These are phyloP conservation scores for Arabis alpina DNA, from an alignment of 345 rosid species.

Conservation along the genomic window DNA sequence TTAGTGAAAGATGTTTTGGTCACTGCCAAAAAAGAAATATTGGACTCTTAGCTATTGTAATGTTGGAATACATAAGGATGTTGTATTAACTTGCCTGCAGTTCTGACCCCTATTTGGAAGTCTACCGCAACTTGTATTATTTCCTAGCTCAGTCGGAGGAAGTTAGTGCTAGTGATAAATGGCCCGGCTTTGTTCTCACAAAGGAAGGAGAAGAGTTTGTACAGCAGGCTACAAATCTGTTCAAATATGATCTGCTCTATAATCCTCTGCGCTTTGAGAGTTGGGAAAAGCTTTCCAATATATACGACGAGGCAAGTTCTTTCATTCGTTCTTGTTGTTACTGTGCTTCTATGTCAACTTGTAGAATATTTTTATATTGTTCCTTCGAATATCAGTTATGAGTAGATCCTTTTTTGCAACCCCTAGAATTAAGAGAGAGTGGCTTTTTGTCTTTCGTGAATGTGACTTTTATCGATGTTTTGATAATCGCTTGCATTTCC, in stretches of 20 bases:
- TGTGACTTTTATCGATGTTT: slow-evolving; percentile 18
- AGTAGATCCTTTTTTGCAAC: slow-evolving; percentile 7
- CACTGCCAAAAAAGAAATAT: slow-evolving; percentile 26
- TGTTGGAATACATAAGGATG: slow-evolving; percentile 31
- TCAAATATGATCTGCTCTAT: slow-evolving; percentile 84
- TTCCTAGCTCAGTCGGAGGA: slow-evolving; percentile 90
- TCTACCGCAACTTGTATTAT: slow-evolving; percentile 84
- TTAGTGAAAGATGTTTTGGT: slow-evolving; percentile 27
- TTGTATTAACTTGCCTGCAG: slow-evolving; percentile 58
- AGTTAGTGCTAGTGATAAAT: slow-evolving; percentile 92
- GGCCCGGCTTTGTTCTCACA: slow-evolving; percentile 98
- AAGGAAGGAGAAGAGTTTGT: slow-evolving; percentile 99
- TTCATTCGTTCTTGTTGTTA: slow-evolving; percentile 26
- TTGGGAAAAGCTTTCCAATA: slow-evolving; percentile 92
- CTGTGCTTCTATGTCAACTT: slow-evolving; percentile 23
- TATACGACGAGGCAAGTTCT: slow-evolving; percentile 86
- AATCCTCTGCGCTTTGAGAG: slow-evolving; percentile 93
- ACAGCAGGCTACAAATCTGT: slow-evolving; percentile 85
- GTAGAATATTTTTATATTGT: slow-evolving; percentile 10
- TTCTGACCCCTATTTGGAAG: slow-evolving; percentile 79
- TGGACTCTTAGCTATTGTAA: slow-evolving; percentile 11
- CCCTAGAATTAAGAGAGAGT: slow-evolving; percentile 17
- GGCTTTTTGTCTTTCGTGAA: slow-evolving; percentile 25
- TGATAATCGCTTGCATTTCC: slow-evolving; percentile 29
- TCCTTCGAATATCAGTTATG: slow-evolving; percentile 35